Conservation (phyloP, 1,139 yeast genomes). For the Blastobotrys aristatus region DNA sequence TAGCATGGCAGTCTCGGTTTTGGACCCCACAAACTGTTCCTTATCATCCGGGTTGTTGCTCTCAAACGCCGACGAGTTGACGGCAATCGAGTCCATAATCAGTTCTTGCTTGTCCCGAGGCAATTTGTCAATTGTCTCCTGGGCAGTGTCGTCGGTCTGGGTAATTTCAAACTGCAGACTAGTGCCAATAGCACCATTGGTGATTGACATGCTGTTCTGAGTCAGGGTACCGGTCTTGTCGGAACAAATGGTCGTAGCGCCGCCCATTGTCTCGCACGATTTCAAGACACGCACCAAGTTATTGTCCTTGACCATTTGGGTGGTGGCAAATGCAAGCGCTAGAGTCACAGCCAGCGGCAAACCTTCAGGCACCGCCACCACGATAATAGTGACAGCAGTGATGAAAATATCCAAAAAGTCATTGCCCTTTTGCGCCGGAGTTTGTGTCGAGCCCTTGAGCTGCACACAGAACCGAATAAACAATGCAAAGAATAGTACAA, state of each 20-base stretch:
- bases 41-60: constrained; percentile 37
- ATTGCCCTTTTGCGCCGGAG: constrained; percentile 76
- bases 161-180: constrained; percentile 34
- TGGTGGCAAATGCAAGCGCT: constrained; percentile 95
- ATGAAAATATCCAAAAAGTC: constrained; percentile 79
- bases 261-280: constrained; percentile 98
- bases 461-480: constrained; percentile 72
- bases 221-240: constrained; percentile 97
- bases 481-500: constrained; percentile 68
- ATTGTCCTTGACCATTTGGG: constrained; percentile 95
- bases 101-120: constrained; percentile 33
- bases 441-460: constrained; percentile 46
- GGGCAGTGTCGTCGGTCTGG: constrained; percentile 25
- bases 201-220: constrained; percentile 87
- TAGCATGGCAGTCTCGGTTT: constrained; percentile 88
- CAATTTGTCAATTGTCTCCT: constrained; percentile 17
- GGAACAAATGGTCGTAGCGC: constrained; percentile 94
- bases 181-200: constrained; percentile 61
- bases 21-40: constrained; percentile 72
- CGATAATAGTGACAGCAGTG: constrained; percentile 86
- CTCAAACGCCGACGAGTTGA: constrained; percentile 90
- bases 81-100: constrained; percentile 56
- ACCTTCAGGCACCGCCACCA: constrained; percentile 98
- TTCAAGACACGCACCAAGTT: constrained; percentile 89
- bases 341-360: constrained; percentile 93